Base-by-base conservation (phyloP, 2,329 filamentous ascomycete species). In the Fusarium luffae region DNA sequence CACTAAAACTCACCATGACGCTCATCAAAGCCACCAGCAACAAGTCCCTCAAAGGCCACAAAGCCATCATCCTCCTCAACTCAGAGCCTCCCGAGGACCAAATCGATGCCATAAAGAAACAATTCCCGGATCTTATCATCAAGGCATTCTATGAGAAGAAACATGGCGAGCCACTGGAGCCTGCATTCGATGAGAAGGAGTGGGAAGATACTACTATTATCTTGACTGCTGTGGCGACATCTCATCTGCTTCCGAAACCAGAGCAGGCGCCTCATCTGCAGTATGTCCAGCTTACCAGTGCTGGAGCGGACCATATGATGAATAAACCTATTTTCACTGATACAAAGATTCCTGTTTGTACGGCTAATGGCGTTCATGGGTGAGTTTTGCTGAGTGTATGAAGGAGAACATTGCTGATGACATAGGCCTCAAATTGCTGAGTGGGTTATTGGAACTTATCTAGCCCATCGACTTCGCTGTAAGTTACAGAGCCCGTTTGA, bases 321-420 rank as follows among this genome's bases (percentile, higher is more conserved):
- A 74, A 83, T 4, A 75, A 82, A 14, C 82, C 83, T 3, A 59
- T 88, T 1, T 88, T 85, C 62, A 80, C 76, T 23, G 83, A 86
- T 23, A 86, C 83, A 0, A 79, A 86, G 50, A 77, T 87, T 10
- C 74, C 78, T 0, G 86, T 89, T 64, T 85, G 83, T 46, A 86
- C 86, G 0, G 85, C 85, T 1, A 89, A 86, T 61, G 87, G 87
- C 0, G 84, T 89, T n/a, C 85, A 88, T 42, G 85, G 85, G 85
- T 86, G 65, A 74, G 82, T 40, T 18, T 1, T 46, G 9, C 4
- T 12, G 32, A 12, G 2, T 1, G 2, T 19, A 1, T 27, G 25
- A 3, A 7, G 3, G 25, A 27, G 7, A 3, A 3, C 25, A 27
- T 3, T 27, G 11, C 42, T 27, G 9, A 19, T 27, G 2, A n/a